A percentile compares a stretch with the other conserved stretches of the same genome.
Evolutionary conservation across 352 stramenopile species (phyloP).

Genomic region (Phytophthora hibernalis): DNA sequence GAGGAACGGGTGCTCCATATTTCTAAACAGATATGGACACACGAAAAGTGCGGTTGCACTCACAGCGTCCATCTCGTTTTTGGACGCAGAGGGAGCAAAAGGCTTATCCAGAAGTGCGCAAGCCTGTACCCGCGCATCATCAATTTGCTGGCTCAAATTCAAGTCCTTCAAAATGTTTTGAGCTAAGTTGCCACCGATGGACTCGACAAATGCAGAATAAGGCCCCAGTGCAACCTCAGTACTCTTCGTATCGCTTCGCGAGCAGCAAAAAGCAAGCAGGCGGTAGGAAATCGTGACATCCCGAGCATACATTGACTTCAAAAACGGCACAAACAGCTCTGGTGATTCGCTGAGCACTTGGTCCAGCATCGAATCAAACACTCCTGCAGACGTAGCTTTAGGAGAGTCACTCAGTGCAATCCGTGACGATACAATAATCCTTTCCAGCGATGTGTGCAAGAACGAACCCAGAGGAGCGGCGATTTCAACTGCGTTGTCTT

Average conservation of each 20-base stretch:
- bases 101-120: constrained; percentile 61
- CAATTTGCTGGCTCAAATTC: constrained; percentile 76
- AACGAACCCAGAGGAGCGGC: constrained; percentile 67
- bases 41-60: constrained; percentile 66
- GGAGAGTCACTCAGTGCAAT: constrained; percentile 69
- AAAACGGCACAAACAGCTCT: constrained; percentile 78
- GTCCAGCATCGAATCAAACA: constrained; percentile 85
- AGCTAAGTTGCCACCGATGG: constrained; percentile 53
- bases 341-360: constrained; percentile 76
- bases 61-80: constrained; percentile 74
- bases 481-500: constrained; percentile 77
- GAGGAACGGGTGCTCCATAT: constrained; percentile 70
- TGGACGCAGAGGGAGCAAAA: constrained; percentile 21
- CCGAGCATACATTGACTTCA: constrained; percentile 80
- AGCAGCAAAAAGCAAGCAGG: constrained; percentile 81
- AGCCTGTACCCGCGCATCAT: constrained; percentile 72
- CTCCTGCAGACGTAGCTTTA: constrained; percentile 65
- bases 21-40: constrained; percentile 71
- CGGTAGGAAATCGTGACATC: constrained; percentile 82
- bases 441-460: constrained; percentile 68
- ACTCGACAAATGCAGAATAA: constrained; percentile 72
- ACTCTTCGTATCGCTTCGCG: constrained; percentile 53
- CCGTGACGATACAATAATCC: constrained; percentile 79
- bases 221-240: constrained; percentile 64
- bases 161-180: constrained; percentile 76